phyloP scores from a whole-genome alignment of 345 rosid species.

The Melaleuca quinquenervia region DNA sequence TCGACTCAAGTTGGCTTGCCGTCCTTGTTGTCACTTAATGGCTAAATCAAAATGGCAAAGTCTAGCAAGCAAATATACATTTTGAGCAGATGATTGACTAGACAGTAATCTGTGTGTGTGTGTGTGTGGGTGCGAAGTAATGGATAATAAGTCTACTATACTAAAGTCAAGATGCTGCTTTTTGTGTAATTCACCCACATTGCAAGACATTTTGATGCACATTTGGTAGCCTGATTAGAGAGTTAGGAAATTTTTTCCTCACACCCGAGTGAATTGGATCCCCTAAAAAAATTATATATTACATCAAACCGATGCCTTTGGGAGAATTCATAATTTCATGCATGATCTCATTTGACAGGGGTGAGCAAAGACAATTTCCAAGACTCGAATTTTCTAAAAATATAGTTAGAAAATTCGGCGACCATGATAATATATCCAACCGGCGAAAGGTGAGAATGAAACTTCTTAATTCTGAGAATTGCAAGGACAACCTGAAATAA shows the following conservation, averaged over 20 bases:
- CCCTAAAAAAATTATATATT: background rate
- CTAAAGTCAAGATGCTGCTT: background rate
- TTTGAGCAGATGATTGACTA: background rate
- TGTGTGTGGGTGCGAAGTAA: background rate
- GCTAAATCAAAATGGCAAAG: background rate
- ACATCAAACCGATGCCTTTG: background rate
- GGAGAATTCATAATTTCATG: no score
- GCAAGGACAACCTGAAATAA: background rate
- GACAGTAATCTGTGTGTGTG: background rate
- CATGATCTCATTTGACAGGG: background rate
- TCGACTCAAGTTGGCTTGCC: background rate
- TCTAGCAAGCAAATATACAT: background rate
- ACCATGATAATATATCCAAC: background rate
- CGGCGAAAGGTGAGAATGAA: fast-evolving
- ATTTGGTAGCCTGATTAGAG: background rate
- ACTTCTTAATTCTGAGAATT: background rate
- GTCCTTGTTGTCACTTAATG: background rate
- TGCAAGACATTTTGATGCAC: background rate
- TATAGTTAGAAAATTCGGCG: background rate
- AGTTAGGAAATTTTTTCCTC: background rate
- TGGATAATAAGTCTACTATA: background rate
- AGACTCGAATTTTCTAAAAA: background rate
- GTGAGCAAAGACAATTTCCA: background rate
- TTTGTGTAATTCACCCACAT: background rate
- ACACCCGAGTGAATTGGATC: background rate